Evolutionary conservation across 2,329 filamentous ascomycete genomes (phyloP), one percentile per base, ranked within the genome.

Genomic region (Fusarium ramigenum): DNA sequence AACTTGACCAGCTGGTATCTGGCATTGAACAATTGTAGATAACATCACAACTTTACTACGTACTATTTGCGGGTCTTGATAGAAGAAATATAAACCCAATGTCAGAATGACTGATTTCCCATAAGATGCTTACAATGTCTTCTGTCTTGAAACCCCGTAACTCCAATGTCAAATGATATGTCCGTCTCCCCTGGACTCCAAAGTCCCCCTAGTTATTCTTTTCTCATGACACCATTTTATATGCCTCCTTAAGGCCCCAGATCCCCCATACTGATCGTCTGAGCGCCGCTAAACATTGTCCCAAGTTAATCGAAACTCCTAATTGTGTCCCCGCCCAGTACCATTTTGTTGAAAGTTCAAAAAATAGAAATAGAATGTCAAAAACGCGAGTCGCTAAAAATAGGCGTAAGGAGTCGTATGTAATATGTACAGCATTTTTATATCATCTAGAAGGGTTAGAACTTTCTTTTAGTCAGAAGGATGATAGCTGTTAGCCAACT

Each of bases 11-110:
- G 53, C 79, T 90, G 36, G 78, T 90, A 58, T 82, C 86, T 23
- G 85, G 85, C 71, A 87, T 91, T 72, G 90, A 92, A 77, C 88
- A 92, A 78, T 77, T 92, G 73, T 91, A 83, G 75, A 34, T 44
- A 57, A 61, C 23, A 54, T 40, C 54, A 60, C 39, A 49, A 23
- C 32, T 69, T 32, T 60, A 58, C 46, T 57, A 39, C 30, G 46
- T 34, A 62, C 28, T 46, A n/a, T 40, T 57, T 40, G 11, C 34
- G 36, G 25, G 34, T 19, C n/a, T 37, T 23, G 9, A 30, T 52
- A 36, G 54, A 50, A 36, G 23, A 54, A 60, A 63, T 34, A 54
- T 42, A 42, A 25, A 37, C 34, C 36, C 49, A 66, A 69, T 63
- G 28, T 66, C 69, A 46, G 44, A 68, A 69, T 40, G 37, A 40